Evolutionary conservation across 164 flowering plant species (phyloP).

Genomic region (Annona squamosa): DNA sequence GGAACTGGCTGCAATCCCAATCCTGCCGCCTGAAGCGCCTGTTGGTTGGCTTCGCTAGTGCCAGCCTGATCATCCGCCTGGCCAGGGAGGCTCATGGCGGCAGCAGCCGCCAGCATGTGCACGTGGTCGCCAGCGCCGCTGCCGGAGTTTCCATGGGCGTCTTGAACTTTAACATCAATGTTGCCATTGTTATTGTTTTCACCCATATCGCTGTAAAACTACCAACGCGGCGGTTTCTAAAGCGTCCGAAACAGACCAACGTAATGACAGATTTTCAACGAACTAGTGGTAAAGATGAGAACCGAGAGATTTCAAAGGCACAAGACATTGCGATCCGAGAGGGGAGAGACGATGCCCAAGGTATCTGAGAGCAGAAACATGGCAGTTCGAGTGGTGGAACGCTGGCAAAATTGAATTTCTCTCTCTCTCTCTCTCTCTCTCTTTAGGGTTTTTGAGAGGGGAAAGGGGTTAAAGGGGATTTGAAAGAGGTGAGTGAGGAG

Average conservation of each 20-base stretch:
- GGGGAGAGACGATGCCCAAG: not conserved
- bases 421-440: no score
- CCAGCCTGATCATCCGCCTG: constrained; percentile 13
- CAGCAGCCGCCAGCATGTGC: constrained; percentile 10
- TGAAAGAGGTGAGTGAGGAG: not conserved
- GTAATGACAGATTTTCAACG: not conserved
- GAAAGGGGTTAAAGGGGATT: not conserved
- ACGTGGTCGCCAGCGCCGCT: constrained; percentile 10
- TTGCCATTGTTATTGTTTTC: not conserved
- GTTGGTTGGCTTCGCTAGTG: not conserved
- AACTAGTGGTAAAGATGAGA: not conserved
- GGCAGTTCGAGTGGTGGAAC: not conserved
- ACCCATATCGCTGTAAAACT: constrained; percentile 3
- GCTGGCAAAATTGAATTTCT: not conserved
- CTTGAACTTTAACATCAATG: constrained; percentile 14
- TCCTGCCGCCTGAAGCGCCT: constrained; percentile 9
- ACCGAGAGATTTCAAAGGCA: not conserved
- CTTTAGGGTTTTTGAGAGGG: not conserved
- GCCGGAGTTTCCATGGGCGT: constrained; percentile 2
- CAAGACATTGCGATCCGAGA: not conserved
- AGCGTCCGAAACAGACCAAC: constrained; percentile 3
- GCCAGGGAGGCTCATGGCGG: constrained; percentile 17
- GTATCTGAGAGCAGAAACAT: not conserved
- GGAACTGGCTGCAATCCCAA: constrained; percentile 8
- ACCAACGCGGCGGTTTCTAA: not conserved